phyloP scores from a whole-genome alignment of 1,284 basidiomycete species.

The Rhodotorula sp. region DNA sequence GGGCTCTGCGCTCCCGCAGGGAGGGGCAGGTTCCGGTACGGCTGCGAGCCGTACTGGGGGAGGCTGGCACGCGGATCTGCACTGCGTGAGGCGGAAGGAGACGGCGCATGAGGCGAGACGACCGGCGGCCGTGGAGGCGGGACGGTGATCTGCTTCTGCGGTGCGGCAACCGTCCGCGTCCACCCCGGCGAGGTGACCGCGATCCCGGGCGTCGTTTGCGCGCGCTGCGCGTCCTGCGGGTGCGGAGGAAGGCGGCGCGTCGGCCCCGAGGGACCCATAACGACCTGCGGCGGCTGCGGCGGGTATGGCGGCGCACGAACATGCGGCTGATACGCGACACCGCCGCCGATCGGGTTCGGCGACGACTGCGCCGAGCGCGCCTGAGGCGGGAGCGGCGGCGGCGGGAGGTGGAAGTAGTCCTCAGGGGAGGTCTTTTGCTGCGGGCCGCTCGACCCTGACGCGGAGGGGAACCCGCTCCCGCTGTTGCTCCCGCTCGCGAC shows the following conservation, averaged over 20 bases:
- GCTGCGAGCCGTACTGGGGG: conserved; percentile 33
- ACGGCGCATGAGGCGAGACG: background rate
- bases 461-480: conserved; percentile 6
- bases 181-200: conserved; percentile 20
- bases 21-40: conserved; percentile 29
- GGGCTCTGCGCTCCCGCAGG: conserved; percentile 8
- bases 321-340: background rate
- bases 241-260: conserved; percentile 29
- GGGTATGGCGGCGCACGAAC: background rate
- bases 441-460: background rate
- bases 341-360: background rate
- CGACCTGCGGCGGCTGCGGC: conserved; percentile 16
- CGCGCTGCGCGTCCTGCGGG: conserved; percentile 16
- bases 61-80: conserved; percentile 22
- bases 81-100: background rate
- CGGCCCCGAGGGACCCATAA: conserved; percentile 25
- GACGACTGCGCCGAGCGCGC: background rate
- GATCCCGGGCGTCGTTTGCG: conserved; percentile 24
- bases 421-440: conserved; percentile 14
- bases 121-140: conserved; percentile 7
- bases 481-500: background rate
- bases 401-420: conserved; percentile 17
- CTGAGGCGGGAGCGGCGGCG: background rate
- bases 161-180: background rate
- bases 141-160: background rate